Conservation (phyloP, 331 rosid genomes). For the Rhamnella rubrinervis region DNA sequence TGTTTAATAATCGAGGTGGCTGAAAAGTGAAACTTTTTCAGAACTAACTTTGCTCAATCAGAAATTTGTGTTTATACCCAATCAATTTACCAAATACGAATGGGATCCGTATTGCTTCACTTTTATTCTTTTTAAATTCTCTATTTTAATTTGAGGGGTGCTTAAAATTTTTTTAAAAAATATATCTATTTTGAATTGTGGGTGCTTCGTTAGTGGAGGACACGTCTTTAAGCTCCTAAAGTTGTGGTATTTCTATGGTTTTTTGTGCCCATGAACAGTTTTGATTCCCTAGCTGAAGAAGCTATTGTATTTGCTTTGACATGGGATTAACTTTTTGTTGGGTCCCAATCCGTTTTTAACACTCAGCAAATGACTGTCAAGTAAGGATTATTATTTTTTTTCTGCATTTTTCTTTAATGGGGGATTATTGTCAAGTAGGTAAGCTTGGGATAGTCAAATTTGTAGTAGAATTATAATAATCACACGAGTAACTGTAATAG, state of each 20-base stretch:
- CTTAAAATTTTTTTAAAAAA: no score
- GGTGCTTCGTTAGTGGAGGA: conserved; percentile 1
- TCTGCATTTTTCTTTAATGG: no score
- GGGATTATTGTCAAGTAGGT: no score
- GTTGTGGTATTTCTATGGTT: neutral
- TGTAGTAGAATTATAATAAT: neutral
- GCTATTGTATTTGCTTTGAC: neutral
- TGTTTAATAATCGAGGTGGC: neutral
- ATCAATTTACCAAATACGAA: neutral
- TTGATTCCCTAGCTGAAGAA: neutral
- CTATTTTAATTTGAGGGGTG: neutral
- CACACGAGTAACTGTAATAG: neutral
- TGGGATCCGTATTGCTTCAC: neutral
- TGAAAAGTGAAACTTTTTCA: conserved; percentile 5
- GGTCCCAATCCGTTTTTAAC: neutral
- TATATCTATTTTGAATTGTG: neutral
- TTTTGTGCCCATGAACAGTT: neutral
- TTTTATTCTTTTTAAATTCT: neutral
- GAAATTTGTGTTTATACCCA: conserved; percentile 5
- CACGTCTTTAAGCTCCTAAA: neutral
- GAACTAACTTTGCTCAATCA: neutral
- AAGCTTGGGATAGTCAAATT: no score
- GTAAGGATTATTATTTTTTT: no score
- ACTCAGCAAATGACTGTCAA: no score
- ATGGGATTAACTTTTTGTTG: neutral